These are phyloP conservation scores for Hirschfeldia incana DNA, from an alignment of 345 rosid species.

Conservation along the genomic window DNA sequence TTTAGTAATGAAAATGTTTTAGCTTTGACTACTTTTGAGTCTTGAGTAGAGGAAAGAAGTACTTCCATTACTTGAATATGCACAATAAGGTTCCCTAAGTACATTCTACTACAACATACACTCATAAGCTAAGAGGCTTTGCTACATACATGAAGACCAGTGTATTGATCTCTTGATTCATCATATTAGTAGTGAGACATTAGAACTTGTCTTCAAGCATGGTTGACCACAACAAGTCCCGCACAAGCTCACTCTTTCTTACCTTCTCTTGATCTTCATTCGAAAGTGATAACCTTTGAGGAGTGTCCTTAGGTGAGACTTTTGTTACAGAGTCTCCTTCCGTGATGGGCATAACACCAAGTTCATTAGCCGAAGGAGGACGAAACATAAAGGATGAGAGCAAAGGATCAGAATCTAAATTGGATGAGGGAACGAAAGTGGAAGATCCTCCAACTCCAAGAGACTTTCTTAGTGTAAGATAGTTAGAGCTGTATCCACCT, in stretches of 20 bases:
- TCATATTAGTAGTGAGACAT: not conserved
- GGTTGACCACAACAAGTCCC: constrained; percentile 53
- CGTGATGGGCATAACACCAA: constrained; percentile 25
- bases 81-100: constrained; percentile 6
- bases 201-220: constrained; percentile 49
- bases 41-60: not conserved
- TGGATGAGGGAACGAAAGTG: constrained; percentile 60
- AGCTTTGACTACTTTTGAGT: not conserved
- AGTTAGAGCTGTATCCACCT: constrained; percentile 55
- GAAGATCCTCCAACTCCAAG: constrained; percentile 71
- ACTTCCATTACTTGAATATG: constrained; percentile 29
- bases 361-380: constrained; percentile 37
- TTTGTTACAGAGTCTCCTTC: constrained; percentile 41
- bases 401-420: constrained; percentile 78
- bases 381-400: constrained; percentile 72
- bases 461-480: constrained; percentile 53
- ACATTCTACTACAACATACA: constrained; percentile 5
- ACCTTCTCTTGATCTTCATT: constrained; percentile 57
- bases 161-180: not conserved
- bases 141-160: not conserved
- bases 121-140: constrained; percentile 13
- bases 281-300: constrained; percentile 48
- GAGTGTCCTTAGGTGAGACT: constrained; percentile 37
- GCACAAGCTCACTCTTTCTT: constrained; percentile 51
- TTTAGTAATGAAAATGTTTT: not conserved